These are phyloP conservation scores for Amphibolis antarctica DNA, from an alignment of 106 monocot species.

Conservation along the genomic window DNA sequence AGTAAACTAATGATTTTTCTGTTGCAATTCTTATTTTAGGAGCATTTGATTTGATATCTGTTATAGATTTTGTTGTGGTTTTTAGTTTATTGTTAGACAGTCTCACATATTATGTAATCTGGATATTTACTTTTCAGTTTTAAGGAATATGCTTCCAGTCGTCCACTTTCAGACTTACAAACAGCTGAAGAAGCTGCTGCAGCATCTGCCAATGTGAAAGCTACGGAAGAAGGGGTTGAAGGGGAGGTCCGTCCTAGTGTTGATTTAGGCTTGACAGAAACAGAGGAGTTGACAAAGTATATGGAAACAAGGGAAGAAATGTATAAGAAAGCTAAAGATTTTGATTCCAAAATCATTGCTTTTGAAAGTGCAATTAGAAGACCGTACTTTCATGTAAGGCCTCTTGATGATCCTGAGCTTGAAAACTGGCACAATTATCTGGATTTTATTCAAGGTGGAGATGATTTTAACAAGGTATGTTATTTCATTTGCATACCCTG, in stretches of 20 bases:
- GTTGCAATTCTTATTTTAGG: not conserved
- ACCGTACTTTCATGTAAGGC: slow-evolving; percentile 94
- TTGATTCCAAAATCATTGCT: slow-evolving; percentile 87
- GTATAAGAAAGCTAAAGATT: slow-evolving; percentile 98
- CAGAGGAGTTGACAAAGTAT: slow-evolving; percentile 86
- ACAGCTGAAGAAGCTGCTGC: slow-evolving; percentile 60
- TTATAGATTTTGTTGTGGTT: not conserved
- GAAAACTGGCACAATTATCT: slow-evolving; percentile 98
- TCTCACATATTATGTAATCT: not conserved
- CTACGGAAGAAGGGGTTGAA: slow-evolving; percentile 33
- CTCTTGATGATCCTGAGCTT: slow-evolving; percentile 96
- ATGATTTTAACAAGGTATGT: slow-evolving; percentile 92
- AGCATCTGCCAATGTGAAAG: slow-evolving; percentile 15
- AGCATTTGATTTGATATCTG: slow-evolving; percentile 1
- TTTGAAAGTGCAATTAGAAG: slow-evolving; percentile 98
- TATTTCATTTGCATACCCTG: slow-evolving; percentile 4
- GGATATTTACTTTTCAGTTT: slow-evolving; percentile 31
- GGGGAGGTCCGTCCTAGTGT: slow-evolving; percentile 45
- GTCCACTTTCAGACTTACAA: slow-evolving; percentile 65
- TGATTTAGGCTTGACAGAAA: slow-evolving; percentile 59
- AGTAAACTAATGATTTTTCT: not conserved
- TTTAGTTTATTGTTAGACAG: not conserved
- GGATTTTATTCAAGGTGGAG: slow-evolving; percentile 82
- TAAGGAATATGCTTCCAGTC: slow-evolving; percentile 59
- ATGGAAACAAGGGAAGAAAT: slow-evolving; percentile 87